Conservation (phyloP, 371 early-diverging fungal species). For the Rhizopus sp. region DNA sequence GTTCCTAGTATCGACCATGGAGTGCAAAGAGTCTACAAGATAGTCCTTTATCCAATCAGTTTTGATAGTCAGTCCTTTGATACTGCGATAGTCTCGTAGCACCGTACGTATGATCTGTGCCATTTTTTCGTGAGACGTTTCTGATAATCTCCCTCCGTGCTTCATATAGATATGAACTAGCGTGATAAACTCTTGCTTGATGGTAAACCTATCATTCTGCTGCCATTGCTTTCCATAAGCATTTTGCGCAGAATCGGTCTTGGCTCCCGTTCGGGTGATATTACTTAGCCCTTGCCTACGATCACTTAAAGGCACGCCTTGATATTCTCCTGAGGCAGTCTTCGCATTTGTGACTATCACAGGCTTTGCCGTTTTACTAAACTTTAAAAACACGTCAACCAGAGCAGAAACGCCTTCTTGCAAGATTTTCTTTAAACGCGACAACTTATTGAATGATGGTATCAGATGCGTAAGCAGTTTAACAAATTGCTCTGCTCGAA, state of each 20-base stretch:
- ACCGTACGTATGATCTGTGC: conserved; percentile 52
- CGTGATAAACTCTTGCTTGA: conserved; percentile 59
- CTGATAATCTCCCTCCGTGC: conserved; percentile 49
- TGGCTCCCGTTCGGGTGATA: neutral
- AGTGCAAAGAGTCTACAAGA: conserved; percentile 36
- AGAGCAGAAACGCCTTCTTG: conserved; percentile 59
- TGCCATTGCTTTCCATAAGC: conserved; percentile 69
- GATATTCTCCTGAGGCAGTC: conserved; percentile 11
- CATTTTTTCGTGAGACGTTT: conserved; percentile 57
- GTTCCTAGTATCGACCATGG: conserved; percentile 41
- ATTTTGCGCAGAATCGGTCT: conserved; percentile 39
- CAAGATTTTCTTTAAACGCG: conserved; percentile 36
- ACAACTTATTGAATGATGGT: conserved; percentile 41
- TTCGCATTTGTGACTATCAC: conserved; percentile 1
- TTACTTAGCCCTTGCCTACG: neutral
- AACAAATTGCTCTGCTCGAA: conserved; percentile 70
- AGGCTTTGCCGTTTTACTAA: conserved; percentile 57
- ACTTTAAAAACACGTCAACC: conserved; percentile 55
- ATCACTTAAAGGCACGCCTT: conserved; percentile 6
- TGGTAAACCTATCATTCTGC: conserved; percentile 64
- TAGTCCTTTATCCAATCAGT: conserved; percentile 65
- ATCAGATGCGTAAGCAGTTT: conserved; percentile 51
- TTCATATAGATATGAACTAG: conserved; percentile 55
- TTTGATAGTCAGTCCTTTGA: conserved; percentile 41
- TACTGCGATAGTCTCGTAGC: conserved; percentile 52